A percentile compares a stretch with the other conserved stretches of the same genome.
Evolutionary conservation across 2,329 filamentous ascomycete genomes (phyloP).

Genomic region (Phyllosticta citribraziliensis): DNA sequence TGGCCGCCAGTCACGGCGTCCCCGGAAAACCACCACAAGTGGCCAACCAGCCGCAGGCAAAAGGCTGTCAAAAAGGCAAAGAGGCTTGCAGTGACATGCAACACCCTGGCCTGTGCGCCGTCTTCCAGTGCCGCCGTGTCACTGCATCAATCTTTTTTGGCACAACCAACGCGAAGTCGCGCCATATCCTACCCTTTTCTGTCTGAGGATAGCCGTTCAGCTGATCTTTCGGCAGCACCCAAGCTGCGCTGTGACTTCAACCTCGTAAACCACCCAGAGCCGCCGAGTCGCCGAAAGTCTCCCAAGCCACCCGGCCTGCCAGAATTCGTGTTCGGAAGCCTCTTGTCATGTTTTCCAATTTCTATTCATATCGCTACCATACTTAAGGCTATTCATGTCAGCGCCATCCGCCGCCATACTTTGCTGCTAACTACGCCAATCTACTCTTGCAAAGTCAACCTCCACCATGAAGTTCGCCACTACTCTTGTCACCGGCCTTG

Average conservation of each 20-base stretch:
- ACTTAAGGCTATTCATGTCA: background rate
- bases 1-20: background rate
- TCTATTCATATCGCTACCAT: background rate
- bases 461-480: slow-evolving; percentile 14
- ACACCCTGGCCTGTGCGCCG: background rate
- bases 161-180: background rate
- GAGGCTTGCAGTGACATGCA: background rate
- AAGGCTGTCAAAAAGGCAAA: background rate
- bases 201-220: background rate
- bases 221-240: background rate
- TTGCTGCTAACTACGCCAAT: background rate
- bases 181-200: background rate
- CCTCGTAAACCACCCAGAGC: background rate
- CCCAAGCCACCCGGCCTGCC: background rate
- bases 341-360: background rate
- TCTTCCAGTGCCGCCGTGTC: background rate
- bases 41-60: background rate
- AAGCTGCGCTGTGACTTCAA: background rate
- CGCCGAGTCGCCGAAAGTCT: background rate
- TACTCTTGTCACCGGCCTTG: slow-evolving; percentile 13
- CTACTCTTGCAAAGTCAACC: background rate
- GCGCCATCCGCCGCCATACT: background rate
- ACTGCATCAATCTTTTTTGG: background rate
- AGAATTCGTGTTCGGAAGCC: background rate
- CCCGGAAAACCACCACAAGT: background rate